These are phyloP conservation scores for Phanerochaete carnosa DNA, from an alignment of 768 basidiomycete genomes.

Conservation along the genomic window DNA sequence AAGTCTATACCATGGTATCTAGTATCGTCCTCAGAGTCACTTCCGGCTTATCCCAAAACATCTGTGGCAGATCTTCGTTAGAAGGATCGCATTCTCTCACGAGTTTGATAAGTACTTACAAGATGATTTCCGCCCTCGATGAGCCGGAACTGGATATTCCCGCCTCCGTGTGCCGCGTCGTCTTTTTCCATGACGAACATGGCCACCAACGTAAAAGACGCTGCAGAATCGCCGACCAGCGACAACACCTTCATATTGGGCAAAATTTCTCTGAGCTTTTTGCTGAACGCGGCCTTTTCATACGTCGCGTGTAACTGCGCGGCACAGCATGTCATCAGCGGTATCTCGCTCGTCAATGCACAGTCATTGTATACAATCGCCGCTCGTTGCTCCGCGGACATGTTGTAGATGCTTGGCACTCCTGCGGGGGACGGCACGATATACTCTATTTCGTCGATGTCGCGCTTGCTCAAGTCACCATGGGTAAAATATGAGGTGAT, in stretches of 20 bases:
- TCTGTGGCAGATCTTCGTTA: background rate
- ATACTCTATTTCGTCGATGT: conserved; percentile 22
- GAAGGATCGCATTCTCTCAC: background rate
- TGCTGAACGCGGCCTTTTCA: too few relatives aligned
- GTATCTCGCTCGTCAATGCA: too few relatives aligned
- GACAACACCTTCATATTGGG: background rate
- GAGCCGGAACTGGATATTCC: conserved; percentile 14
- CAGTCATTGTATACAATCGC: too few relatives aligned
- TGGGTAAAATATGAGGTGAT: conserved; percentile 33
- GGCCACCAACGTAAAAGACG: background rate
- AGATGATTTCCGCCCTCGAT: conserved; percentile 23
- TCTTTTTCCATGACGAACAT: conserved; percentile 21
- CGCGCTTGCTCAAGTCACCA: conserved; percentile 22
- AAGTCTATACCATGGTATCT: background rate
- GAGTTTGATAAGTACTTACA: conserved; percentile 13
- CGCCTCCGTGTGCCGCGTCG: conserved; percentile 3
- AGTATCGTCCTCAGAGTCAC: background rate
- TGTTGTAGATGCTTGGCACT: conserved; percentile 25
- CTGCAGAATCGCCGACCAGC: background rate
- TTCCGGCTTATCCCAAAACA: conserved; percentile 1
- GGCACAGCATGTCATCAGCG: too few relatives aligned
- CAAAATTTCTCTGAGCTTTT: background rate
- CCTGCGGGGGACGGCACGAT: conserved; percentile 20
- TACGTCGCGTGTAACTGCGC: too few relatives aligned
- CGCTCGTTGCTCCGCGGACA: conserved; percentile 6